Evolutionary conservation across 23 red algal species (phyloP).

Genomic region (Pyropia haitanensis): DNA sequence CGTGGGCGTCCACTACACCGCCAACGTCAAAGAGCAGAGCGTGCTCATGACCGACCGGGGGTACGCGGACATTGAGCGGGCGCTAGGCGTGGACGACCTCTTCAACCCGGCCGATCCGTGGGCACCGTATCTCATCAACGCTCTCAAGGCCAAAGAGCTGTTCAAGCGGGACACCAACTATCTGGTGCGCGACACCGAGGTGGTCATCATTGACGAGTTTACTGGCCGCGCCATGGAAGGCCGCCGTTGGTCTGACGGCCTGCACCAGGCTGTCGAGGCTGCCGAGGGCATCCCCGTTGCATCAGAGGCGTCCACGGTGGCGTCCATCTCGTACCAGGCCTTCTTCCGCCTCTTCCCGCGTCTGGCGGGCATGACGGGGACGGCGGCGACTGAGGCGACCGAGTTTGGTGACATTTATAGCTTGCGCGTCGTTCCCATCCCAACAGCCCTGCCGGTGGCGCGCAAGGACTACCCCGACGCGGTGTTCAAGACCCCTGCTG

Average conservation of each 20-base stretch:
- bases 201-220: constrained; percentile 89
- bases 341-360: constrained; percentile 83
- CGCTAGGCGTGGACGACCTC: constrained; percentile 58
- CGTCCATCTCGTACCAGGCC: constrained; percentile 85
- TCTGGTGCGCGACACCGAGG: constrained; percentile 52
- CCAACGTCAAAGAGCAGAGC: constrained; percentile 86
- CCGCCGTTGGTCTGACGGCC: constrained; percentile 84
- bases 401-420: constrained; percentile 69
- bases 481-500: constrained; percentile 73
- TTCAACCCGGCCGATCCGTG: constrained; percentile 72
- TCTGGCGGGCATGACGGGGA: constrained; percentile 96
- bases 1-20: constrained; percentile 60
- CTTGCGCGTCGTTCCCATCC: constrained; percentile 60
- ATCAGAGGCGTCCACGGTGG: constrained; percentile 54
- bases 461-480: constrained; percentile 94
- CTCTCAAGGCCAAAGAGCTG: constrained; percentile 90
- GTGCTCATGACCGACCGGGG: constrained; percentile 78
- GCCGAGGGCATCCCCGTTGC: constrained; percentile 73
- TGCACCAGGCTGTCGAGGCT: constrained; percentile 95
- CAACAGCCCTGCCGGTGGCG: constrained; percentile 89
- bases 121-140: constrained; percentile 78
- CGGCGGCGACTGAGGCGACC: constrained; percentile 66
- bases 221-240: constrained; percentile 87
- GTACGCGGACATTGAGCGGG: constrained; percentile 48
- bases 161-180: constrained; percentile 89